Conservation (phyloP, 192 early-diverging fungal species). For the Coemansia sp. region DNA sequence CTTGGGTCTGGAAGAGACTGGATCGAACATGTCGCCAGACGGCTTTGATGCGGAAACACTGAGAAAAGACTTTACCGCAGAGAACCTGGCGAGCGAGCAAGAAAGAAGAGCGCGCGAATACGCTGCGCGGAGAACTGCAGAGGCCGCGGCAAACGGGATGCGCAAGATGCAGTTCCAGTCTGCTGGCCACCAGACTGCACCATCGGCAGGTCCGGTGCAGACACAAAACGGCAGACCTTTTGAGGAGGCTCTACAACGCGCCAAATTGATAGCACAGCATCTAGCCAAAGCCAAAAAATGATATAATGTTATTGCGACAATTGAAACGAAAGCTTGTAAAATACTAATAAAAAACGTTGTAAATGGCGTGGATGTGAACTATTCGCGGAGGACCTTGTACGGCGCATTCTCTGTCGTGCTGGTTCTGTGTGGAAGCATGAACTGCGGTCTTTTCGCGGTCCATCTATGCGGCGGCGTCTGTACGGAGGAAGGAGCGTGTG, state of each 20-base stretch:
- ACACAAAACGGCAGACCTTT: slow-evolving; percentile 25
- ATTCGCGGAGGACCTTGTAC: slow-evolving; percentile 11
- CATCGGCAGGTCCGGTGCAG: slow-evolving; percentile 1
- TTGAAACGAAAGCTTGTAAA: not conserved
- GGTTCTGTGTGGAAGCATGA: slow-evolving; percentile 32
- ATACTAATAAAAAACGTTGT: not conserved
- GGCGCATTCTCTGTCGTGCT: slow-evolving; percentile 13
- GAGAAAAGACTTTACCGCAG: slow-evolving; percentile 31
- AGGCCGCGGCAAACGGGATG: slow-evolving; percentile 16
- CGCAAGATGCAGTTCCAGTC: slow-evolving; percentile 36
- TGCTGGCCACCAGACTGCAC: slow-evolving; percentile 10
- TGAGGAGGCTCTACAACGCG: slow-evolving; percentile 41
- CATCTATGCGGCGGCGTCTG: not conserved
- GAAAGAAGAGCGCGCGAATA: slow-evolving; percentile 41
- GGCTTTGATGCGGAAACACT: slow-evolving; percentile 64
- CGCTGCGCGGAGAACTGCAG: slow-evolving; percentile 31
- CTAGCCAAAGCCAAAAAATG: slow-evolving; percentile 17
- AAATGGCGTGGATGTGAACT: not conserved
- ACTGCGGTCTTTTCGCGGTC: slow-evolving; percentile 16
- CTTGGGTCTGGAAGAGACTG: slow-evolving; percentile 76
- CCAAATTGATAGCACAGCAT: slow-evolving; percentile 48
- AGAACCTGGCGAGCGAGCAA: slow-evolving; percentile 36
- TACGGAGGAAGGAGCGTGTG: not conserved
- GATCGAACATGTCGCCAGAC: slow-evolving; percentile 70
- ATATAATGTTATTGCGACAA: not conserved